A percentile compares a stretch with the other conserved stretches of the same genome.
Conservation (phyloP, 2,329 filamentous ascomycete genomes). For the Sphaerulina populicola region DNA sequence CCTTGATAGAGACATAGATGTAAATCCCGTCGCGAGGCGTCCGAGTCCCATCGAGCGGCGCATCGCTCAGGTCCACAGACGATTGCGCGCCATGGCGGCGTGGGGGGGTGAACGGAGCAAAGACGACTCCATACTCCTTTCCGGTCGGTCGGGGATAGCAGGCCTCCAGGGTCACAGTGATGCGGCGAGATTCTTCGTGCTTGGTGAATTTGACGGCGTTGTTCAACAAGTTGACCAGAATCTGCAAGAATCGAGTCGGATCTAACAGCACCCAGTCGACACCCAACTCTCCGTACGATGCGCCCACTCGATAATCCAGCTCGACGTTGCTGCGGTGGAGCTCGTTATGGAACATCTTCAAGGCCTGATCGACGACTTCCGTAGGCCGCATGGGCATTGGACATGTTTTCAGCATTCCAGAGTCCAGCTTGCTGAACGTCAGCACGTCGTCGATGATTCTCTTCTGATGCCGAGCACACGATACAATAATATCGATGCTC, state of each 20-base stretch:
- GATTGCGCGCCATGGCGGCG: neutral
- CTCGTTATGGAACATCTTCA: constrained; percentile 36
- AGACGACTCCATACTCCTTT: constrained; percentile 1
- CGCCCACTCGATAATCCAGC: constrained; percentile 32
- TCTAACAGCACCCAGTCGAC: constrained; percentile 19
- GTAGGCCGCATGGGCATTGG: constrained; percentile 31
- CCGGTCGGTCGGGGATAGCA: constrained; percentile 1
- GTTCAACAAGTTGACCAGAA: constrained; percentile 25
- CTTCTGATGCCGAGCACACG: constrained; percentile 27
- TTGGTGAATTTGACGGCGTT: constrained; percentile 27
- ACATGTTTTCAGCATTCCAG: constrained; percentile 30
- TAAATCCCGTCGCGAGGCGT: constrained; percentile 36
- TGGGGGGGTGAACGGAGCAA: neutral
- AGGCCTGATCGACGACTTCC: constrained; percentile 30
- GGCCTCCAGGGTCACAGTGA: constrained; percentile 27
- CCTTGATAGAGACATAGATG: constrained; percentile 62
- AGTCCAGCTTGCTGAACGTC: constrained; percentile 35
- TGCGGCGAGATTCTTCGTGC: constrained; percentile 25
- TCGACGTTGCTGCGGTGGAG: constrained; percentile 31
- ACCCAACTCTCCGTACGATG: constrained; percentile 12
- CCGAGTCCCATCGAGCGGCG: too few relatives aligned
- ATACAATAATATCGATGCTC: constrained; percentile 25
- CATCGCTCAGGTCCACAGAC: neutral
- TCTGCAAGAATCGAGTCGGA: constrained; percentile 19
- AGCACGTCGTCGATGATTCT: constrained; percentile 42